Evolutionary conservation across 495 filamentous ascomycete species (phyloP), one percentile per base, ranked within the genome.

Genomic region (Glonium stellatum): DNA sequence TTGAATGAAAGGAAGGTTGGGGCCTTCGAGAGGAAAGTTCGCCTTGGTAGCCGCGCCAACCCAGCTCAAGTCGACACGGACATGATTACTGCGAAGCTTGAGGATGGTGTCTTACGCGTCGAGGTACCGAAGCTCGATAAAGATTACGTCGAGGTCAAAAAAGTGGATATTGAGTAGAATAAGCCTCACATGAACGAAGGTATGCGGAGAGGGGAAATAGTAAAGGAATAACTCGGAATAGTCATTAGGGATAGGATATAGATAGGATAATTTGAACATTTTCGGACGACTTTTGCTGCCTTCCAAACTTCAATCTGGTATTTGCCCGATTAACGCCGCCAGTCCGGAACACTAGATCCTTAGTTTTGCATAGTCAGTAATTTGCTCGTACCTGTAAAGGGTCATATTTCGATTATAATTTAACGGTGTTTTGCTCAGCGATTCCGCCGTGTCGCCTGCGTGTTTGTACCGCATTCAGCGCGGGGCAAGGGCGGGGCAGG

Each of bases 11-110:
- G 88, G 21, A 76, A 73, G 34, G 78, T 88, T 0, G 89, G 89
- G 0, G 73, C 86, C 10, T 93, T 93, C 65, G 84, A 90, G 71
- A 77, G 85, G 58, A 84, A 81, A 67, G 72, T 92, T 22, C 76
- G 79, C 46, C 71, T 92, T 41, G 80, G 78, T 0, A 80, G 74
- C 27, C 69, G 72, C 27, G 70, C 73, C 15, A 78, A 78, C 13
- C 82, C 85, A 56, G 86, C 84, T 10, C 74, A 79, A 64, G 77
- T 92, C 2, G 81, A 87, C 67, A 76, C 76, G 0, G 80, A 87
- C 58, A 73, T 67, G 12, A 91, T 92, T 69, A 80, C 76, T 1
- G 89, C 88, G 1, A 90, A 83, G 70, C 70, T 89, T 71, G 82
- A 87, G 64, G 82, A 87, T 71, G 83, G 75, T 50, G 56, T 72